phyloP scores from a whole-genome alignment of 192 early-diverging fungal genomes.

The Umbelopsis sp. region DNA sequence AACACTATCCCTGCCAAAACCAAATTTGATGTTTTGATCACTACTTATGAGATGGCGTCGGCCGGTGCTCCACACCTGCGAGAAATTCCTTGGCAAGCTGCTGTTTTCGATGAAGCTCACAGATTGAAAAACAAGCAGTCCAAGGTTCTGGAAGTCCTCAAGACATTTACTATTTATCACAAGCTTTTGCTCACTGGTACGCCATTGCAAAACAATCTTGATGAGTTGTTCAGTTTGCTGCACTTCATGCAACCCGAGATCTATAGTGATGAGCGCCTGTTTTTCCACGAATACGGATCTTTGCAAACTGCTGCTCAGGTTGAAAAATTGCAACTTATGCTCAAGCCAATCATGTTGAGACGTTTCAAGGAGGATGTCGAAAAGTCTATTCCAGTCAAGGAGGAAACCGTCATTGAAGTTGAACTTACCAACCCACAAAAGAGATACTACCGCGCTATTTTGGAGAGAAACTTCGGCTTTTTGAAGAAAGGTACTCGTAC shows the following conservation, averaged over 20 bases:
- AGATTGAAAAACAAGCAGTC: slow-evolving; percentile 84
- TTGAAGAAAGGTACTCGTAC: slow-evolving; percentile 74
- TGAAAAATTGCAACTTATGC: slow-evolving; percentile 70
- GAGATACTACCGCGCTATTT: slow-evolving; percentile 83
- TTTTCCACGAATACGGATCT: slow-evolving; percentile 70
- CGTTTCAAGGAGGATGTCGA: slow-evolving; percentile 91
- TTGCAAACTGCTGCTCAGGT: slow-evolving; percentile 76
- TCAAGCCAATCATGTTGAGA: slow-evolving; percentile 86
- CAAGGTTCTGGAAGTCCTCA: slow-evolving; percentile 77
- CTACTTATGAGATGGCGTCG: slow-evolving; percentile 61
- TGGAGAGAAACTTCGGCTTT: slow-evolving; percentile 82
- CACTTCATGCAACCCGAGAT: slow-evolving; percentile 81
- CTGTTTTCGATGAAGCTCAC: slow-evolving; percentile 87
- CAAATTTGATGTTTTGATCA: slow-evolving; percentile 67
- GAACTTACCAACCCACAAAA: slow-evolving; percentile 85
- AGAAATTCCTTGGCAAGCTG: slow-evolving; percentile 71
- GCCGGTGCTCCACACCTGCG: slow-evolving; percentile 66
- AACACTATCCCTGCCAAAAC: slow-evolving; percentile 49
- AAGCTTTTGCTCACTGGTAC: slow-evolving; percentile 82
- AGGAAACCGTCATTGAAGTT: slow-evolving; percentile 89
- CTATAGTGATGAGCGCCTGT: slow-evolving; percentile 69
- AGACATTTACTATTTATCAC: slow-evolving; percentile 77
- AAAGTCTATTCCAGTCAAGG: slow-evolving; percentile 85
- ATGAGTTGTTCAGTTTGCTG: slow-evolving; percentile 81
- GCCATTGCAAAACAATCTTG: slow-evolving; percentile 81